Evolutionary conservation across 176 grass and related monocot species (phyloP), one percentile per base, ranked within the genome.

Genomic region (Leersia perrieri): DNA sequence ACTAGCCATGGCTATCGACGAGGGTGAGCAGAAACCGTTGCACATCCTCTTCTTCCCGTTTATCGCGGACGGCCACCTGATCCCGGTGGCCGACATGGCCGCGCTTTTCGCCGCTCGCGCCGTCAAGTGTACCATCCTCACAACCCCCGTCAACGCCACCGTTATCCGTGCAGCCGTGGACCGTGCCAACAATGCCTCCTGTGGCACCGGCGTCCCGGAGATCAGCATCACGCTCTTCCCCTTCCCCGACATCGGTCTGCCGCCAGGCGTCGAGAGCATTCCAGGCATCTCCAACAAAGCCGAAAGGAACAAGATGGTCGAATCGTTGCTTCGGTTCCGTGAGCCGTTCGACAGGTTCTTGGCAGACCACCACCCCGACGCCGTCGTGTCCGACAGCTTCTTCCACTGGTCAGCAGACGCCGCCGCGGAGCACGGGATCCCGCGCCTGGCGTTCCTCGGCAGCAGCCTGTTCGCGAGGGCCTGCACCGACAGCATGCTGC

Each of bases 391-490:
- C 0, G 88, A 90, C 33, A 26, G 62, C 68, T 87, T 75, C 72
- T 90, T 63, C 84, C 3, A 33, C 1, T 90, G 83, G 82, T 39
- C 70, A 28, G 36, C 63, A 1, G 70, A 68, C 31, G 34, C 40
- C 11, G 65, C 78, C 32, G 58, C 61, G 15, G 80, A 78, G 10
- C 57, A 77, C n/a, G 68, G 82, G 34, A n/a, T 88, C 38, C 87
- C 84, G 6, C 49, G 79, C 69, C 16, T 92, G 18, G 42, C 29
- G 6, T 90, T 93, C 80, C 60, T 72, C 11, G 87, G 91, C 23
- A 75, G 15, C 66, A 79, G 84, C 32, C 47, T 85, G 44, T 73
- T 79, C 34, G 62, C 73, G 3, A 77, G 88, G 29, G 73, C 76
- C 60, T 80, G 77, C 30, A 6, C 0, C 23, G 3, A 72, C 34